phyloP scores from a whole-genome alignment of 352 stramenopile species.

The Blastocystis sp. region DNA sequence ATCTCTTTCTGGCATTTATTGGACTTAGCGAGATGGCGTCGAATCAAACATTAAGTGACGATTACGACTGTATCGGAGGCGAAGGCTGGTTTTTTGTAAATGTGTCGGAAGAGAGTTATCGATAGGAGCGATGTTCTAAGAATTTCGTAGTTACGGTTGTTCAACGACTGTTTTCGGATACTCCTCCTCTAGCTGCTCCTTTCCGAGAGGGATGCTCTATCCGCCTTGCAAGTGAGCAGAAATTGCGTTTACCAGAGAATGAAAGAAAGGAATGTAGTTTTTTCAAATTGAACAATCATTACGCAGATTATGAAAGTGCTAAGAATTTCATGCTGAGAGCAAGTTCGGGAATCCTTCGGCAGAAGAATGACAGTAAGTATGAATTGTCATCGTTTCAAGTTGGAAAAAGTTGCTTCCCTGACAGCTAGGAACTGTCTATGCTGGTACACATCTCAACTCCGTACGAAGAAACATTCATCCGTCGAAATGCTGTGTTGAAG shows the following conservation, averaged over 20 bases:
- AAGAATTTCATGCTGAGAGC: conserved; percentile 15
- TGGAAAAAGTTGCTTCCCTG: not conserved
- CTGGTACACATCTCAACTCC: conserved; percentile 25
- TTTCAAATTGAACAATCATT: not conserved
- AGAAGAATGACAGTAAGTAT: conserved; percentile 49
- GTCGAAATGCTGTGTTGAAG: conserved; percentile 33
- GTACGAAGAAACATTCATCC: conserved; percentile 58
- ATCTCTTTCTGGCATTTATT: not conserved
- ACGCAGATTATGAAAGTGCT: conserved; percentile 40
- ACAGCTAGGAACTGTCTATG: conserved; percentile 33
- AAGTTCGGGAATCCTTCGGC: not conserved
- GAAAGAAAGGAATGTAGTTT: conserved; percentile 46
- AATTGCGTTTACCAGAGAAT: conserved; percentile 41
- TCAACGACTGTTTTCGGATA: conserved; percentile 35
- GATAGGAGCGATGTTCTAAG: conserved; percentile 32
- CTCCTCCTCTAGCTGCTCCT: not conserved
- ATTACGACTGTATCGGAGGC: conserved; percentile 14
- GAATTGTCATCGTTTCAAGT: conserved; percentile 52
- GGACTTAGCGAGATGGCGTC: not conserved
- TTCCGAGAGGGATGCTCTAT: conserved; percentile 25
- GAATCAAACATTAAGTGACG: not conserved
- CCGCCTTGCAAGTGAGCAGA: conserved; percentile 20
- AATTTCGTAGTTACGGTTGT: conserved; percentile 49
- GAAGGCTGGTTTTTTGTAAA: not conserved
- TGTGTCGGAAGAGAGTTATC: too few relatives aligned